Percentiles rank a stretch among this genome's conserved stretches.
These are phyloP conservation scores for Globisporangium yorkense DNA, from an alignment of 352 stramenopile species.

Conservation along the genomic window DNA sequence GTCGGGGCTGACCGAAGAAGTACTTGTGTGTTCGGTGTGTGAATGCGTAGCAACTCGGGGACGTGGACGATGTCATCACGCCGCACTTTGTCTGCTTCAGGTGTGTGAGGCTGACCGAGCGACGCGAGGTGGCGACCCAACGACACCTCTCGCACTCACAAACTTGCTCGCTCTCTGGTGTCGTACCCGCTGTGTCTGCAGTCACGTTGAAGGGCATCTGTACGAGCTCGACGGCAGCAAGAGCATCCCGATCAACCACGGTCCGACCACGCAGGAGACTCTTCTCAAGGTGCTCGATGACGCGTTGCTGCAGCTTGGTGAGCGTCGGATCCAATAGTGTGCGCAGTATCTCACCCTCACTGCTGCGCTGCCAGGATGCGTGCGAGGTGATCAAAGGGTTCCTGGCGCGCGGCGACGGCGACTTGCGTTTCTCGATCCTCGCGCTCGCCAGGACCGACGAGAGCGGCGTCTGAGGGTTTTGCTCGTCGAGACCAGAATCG, in stretches of 20 bases:
- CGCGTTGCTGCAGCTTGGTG: too few relatives aligned
- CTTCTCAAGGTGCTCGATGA: conserved; percentile 59
- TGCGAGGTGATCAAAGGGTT: conserved; percentile 90
- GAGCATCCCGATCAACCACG: conserved; percentile 92
- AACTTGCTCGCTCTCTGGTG: not conserved
- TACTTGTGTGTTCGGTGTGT: too few relatives aligned
- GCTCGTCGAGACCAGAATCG: too few relatives aligned
- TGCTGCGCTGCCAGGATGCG: conserved; percentile 49
- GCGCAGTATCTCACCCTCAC: too few relatives aligned
- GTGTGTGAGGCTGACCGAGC: conserved; percentile 10
- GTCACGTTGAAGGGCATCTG: conserved; percentile 85
- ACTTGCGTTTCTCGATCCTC: conserved; percentile 95
- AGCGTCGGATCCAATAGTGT: too few relatives aligned
- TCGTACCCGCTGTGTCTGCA: conserved; percentile 11
- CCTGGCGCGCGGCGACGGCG: conserved; percentile 91
- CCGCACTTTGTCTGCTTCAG: conserved; percentile 97
- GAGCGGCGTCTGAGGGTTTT: conserved; percentile 7
- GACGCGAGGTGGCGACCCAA: not conserved
- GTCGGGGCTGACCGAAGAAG: not conserved
- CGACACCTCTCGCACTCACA: not conserved
- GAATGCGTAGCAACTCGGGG: conserved; percentile 63
- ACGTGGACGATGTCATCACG: conserved; percentile 90
- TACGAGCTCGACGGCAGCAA: conserved; percentile 97
- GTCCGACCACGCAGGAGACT: conserved; percentile 74
- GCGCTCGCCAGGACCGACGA: conserved; percentile 77